Base-by-base conservation (phyloP, 495 filamentous ascomycete genomes). In the Sporormia fimetaria region DNA sequence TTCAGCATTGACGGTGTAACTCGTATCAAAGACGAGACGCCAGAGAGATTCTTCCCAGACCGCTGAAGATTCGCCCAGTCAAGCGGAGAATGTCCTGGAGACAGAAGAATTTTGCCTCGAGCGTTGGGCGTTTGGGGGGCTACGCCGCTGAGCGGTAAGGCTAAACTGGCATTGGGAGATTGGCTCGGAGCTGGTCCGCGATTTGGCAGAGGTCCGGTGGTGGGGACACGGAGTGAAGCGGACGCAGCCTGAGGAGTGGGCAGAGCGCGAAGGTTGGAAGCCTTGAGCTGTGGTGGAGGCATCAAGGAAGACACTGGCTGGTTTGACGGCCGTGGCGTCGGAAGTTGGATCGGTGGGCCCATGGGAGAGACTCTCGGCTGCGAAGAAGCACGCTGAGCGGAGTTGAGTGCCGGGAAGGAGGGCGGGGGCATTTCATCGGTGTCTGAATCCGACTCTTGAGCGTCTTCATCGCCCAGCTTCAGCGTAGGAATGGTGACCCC, bases 71-170 rank as follows among this genome's bases (percentile, higher is more conserved):
- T 74, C 18, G 90, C 90, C 90, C 90, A 98, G 70, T 98, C 90
- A 4, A 98, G 77, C 0, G 90, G 90, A 1, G 82, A 88, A 67
- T 82, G 87, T 25, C 90, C 90, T 0, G 90, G 90, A 21, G 74
- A 68, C 22, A 98, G 77, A 11, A 78, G 64, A 15, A 93, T 83
- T 49, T 82, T 75, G 18, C 38, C 35, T 6, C 61, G 56, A 11
- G 56, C 37, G 28, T 63, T 63, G 8, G 56, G 46, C 2, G 55
- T 56, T 20, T 55, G 38, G 10, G 28, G 11, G 30, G 40, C 40
- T 3, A 37, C 16, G 10, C 40, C 42, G 8, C 40, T 25, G 28
- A 38, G 51, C 7, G 35, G 18, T 21, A 42, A 38, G 4, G 43
- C 30, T 3, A 64, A 44, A 25, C 46, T 25, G 4, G 32, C 40